Conservation (phyloP, 805 yeast genomes). For the Metschnikowia arizonensis region DNA sequence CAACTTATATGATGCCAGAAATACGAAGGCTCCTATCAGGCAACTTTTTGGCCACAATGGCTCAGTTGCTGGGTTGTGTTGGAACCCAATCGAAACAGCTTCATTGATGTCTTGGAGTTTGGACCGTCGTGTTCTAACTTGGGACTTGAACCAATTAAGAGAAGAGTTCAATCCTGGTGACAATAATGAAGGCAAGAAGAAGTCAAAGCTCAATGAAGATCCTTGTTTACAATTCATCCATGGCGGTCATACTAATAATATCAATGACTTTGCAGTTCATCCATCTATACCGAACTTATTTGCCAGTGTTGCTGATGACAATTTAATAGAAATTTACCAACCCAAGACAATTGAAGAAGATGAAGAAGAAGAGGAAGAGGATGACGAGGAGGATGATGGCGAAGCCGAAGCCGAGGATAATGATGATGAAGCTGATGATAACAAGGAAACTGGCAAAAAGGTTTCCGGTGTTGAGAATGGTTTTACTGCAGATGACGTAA, state of each 20-base stretch:
- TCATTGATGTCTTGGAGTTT: slow-evolving; percentile 53
- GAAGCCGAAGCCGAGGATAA: slow-evolving; percentile 5
- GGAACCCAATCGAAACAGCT: slow-evolving; percentile 47
- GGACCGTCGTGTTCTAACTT: slow-evolving; percentile 67
- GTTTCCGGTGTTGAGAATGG: not conserved
- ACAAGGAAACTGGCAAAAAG: slow-evolving; percentile 1
- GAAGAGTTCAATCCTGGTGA: slow-evolving; percentile 44
- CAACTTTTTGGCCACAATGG: slow-evolving; percentile 63
- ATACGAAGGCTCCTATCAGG: slow-evolving; percentile 54
- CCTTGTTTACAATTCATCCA: slow-evolving; percentile 77
- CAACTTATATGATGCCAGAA: slow-evolving; percentile 71
- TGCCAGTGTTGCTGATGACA: slow-evolving; percentile 73
- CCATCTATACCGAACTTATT: slow-evolving; percentile 54
- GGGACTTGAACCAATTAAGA: slow-evolving; percentile 65
- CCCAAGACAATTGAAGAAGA: slow-evolving; percentile 41
- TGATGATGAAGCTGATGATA: slow-evolving; percentile 3
- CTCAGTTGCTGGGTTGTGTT: slow-evolving; percentile 38
- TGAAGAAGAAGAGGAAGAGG: slow-evolving; percentile 25
- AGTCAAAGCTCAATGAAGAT: slow-evolving; percentile 51
- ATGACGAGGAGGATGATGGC: slow-evolving; percentile 12
- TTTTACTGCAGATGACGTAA: not conserved
- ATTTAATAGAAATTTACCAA: slow-evolving; percentile 71
- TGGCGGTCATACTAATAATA: slow-evolving; percentile 77
- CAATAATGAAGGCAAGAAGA: slow-evolving; percentile 44
- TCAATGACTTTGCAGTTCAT: slow-evolving; percentile 66